Base-by-base conservation (phyloP, 805 yeast genomes). In the Sugiyamaella qingdaonensis region DNA sequence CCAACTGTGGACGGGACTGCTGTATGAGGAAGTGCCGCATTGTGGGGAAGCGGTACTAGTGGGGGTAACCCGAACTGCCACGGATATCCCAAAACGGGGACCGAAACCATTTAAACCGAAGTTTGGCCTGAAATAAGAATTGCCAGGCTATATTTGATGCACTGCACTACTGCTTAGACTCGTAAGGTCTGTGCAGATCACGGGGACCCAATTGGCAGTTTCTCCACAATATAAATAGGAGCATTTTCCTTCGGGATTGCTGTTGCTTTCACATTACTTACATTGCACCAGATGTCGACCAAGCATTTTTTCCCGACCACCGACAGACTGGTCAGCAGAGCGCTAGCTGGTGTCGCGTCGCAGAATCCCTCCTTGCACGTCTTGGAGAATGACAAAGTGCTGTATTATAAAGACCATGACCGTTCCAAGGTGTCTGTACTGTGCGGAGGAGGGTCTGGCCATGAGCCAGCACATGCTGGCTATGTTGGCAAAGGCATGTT, bases 391-490 rank as follows among this genome's bases (percentile, higher is more conserved):
- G 76, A 73, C 55, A 67, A 72, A 48, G 75, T 74, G 27, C 50
- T 74, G 5, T 74, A 61, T 64, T 65, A 73, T 59, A 67, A 42
- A 2, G 9, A 37, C 16, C 62, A 59, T 53, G 45, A 53, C 52
- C 37, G 49, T 48, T 70, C 75, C 27, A 85, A 87, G 63, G 85
- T 90, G 36, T 78, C 88, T 3, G 64, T 91, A 48, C 73, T 90
- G 31, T 84, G 95, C 33, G 97, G 97, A 55, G 97, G 97, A 51
- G 97, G 97, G 24, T 82, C 91, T 9, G 97, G 97, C 47, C 97
- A 90, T 65, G 97, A 90, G 70, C 97, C 97, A 19, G 76, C 89
- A 8, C 97, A 90, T 64, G 89, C 87, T 13, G 97, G 96, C 0
- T 90, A 82, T 67, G 89, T 90, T 19, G 97, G 97, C 11, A 75